These are phyloP conservation scores for Sparassis latifolia DNA, from an alignment of 1,284 basidiomycete species.

Conservation along the genomic window DNA sequence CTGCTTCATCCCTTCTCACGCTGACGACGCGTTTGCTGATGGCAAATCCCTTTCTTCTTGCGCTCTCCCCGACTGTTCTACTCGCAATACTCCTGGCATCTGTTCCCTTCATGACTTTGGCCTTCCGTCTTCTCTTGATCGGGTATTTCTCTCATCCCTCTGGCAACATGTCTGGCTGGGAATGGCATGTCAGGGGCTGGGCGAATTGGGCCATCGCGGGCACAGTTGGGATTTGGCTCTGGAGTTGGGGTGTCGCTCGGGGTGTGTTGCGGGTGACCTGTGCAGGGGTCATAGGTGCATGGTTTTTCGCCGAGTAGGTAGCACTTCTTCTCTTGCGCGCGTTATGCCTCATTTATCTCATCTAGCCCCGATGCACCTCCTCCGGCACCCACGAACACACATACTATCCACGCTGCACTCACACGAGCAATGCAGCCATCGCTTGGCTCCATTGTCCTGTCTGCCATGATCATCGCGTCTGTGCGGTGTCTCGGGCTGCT, in stretches of 20 bases:
- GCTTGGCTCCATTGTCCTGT: constrained; percentile 72
- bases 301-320: constrained; percentile 84
- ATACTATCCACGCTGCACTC: constrained; percentile 72
- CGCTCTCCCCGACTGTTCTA: constrained; percentile 75
- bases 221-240: constrained; percentile 73
- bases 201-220: constrained; percentile 78
- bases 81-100: constrained; percentile 66
- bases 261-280: constrained; percentile 76
- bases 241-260: constrained; percentile 86
- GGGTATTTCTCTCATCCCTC: constrained; percentile 47
- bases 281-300: constrained; percentile 82
- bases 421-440: constrained; percentile 77
- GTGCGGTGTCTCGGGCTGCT: constrained; percentile 51
- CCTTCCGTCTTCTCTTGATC: constrained; percentile 76
- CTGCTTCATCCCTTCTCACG: constrained; percentile 73
- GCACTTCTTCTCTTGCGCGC: not conserved
- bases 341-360: not conserved
- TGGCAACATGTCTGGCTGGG: constrained; percentile 29
- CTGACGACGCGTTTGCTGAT: constrained; percentile 76
- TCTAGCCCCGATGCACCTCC: constrained; percentile 41
- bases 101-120: constrained; percentile 80
- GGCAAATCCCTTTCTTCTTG: constrained; percentile 74
- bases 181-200: constrained; percentile 76
- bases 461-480: constrained; percentile 70
- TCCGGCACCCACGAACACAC: constrained; percentile 53